phyloP scores from a whole-genome alignment of 1,284 basidiomycete species.

The Tilletia indica region DNA sequence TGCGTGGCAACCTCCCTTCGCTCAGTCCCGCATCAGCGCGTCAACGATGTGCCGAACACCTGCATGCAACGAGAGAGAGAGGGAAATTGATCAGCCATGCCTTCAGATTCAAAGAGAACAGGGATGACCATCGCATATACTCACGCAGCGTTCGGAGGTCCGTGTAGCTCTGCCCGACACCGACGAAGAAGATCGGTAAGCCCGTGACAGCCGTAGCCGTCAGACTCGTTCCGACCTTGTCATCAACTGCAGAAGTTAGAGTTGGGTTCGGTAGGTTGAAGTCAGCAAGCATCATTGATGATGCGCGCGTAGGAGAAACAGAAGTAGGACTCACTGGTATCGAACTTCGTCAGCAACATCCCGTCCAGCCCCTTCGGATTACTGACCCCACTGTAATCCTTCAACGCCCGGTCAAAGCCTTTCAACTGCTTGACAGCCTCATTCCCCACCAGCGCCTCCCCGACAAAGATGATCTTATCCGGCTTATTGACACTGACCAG shows the following conservation, averaged over 20 bases:
- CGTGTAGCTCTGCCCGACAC: slow-evolving; percentile 55
- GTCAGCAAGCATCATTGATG: background rate
- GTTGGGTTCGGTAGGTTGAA: background rate
- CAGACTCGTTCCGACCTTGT: slow-evolving; percentile 54
- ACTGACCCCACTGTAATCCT: slow-evolving; percentile 52
- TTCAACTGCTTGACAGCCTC: slow-evolving; percentile 55
- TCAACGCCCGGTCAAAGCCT: slow-evolving; percentile 51
- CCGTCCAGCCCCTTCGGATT: slow-evolving; percentile 52
- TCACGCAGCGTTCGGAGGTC: slow-evolving; percentile 49
- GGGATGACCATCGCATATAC: background rate
- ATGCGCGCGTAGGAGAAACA: slow-evolving; percentile 5
- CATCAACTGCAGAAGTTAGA: slow-evolving; percentile 28
- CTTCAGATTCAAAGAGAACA: background rate
- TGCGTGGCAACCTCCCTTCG: background rate
- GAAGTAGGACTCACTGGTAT: slow-evolving; percentile 33
- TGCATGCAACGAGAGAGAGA: background rate
- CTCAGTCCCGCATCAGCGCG: slow-evolving; percentile 49
- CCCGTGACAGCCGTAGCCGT: slow-evolving; percentile 52
- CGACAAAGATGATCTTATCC: slow-evolving; percentile 56
- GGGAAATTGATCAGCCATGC: background rate
- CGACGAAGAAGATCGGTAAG: slow-evolving; percentile 53
- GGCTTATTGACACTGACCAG: slow-evolving; percentile 52
- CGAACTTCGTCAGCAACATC: slow-evolving; percentile 55
- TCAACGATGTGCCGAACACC: slow-evolving; percentile 52
- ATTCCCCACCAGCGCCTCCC: slow-evolving; percentile 55